Percentiles rank a stretch among this genome's conserved stretches.
Conservation (phyloP, 768 basidiomycete species). For the Boletus pseudo-olivaceus region DNA sequence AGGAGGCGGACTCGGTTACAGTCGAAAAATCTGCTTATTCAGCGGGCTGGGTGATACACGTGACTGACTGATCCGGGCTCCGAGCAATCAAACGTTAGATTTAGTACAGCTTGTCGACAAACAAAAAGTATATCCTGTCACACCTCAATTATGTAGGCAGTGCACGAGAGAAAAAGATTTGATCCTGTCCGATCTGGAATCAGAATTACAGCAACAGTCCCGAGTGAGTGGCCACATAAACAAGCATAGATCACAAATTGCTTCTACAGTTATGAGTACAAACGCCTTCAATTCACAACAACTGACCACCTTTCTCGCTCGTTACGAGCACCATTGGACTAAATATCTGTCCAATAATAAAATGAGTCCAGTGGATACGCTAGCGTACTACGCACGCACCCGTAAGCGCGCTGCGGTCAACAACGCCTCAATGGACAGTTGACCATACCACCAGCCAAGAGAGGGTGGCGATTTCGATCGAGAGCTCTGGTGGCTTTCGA, state of each 20-base stretch:
- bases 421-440: constrained; percentile 1
- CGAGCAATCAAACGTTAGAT: too few species aligned
- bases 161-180: too few species aligned
- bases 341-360: not conserved
- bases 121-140: too few species aligned
- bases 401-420: not conserved
- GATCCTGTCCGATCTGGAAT: too few species aligned
- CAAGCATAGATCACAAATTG: not conserved
- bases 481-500: not conserved
- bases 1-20: not conserved
- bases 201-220: not conserved
- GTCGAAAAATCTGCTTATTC: not conserved
- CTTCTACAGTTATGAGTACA: not conserved
- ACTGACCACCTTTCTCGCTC: not conserved
- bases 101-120: too few species aligned
- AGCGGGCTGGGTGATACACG: not conserved
- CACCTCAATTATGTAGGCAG: too few species aligned
- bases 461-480: not conserved
- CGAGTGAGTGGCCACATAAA: not conserved
- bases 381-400: not conserved
- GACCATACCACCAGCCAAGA: constrained; percentile 2
- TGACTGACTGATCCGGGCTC: too few species aligned
- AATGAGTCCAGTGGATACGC: not conserved
- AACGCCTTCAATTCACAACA: not conserved
- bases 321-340: constrained; percentile 5